These are phyloP conservation scores for Entomortierella parvispora DNA, from an alignment of 192 early-diverging fungal genomes.

Conservation along the genomic window DNA sequence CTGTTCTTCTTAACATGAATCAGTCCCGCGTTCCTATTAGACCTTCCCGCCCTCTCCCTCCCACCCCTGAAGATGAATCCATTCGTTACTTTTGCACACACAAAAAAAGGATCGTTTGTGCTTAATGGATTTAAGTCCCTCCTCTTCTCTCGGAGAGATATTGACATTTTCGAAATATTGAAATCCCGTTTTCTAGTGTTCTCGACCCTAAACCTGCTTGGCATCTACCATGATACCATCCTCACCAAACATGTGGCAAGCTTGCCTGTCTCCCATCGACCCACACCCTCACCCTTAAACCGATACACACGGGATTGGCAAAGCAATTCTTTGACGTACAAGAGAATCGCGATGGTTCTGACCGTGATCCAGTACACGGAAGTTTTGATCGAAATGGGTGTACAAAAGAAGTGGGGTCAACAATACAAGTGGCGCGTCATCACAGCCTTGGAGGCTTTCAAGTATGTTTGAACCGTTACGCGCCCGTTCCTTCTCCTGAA, in stretches of 20 bases:
- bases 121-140: too few relatives aligned
- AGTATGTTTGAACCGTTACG: too few relatives aligned
- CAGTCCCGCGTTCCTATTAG: background rate
- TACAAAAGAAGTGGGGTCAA: slow-evolving; percentile 70
- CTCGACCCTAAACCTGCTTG: slow-evolving; percentile 80
- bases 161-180: too few relatives aligned
- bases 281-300: slow-evolving; percentile 66
- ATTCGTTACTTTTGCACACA: too few relatives aligned
- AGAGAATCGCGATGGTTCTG: slow-evolving; percentile 66
- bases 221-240: slow-evolving; percentile 89
- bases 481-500: slow-evolving; percentile 9
- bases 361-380: slow-evolving; percentile 78
- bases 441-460: slow-evolving; percentile 70
- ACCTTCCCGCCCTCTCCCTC: background rate
- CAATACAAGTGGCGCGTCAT: slow-evolving; percentile 70
- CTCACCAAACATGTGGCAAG: slow-evolving; percentile 61
- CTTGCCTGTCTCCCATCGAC: slow-evolving; percentile 49
- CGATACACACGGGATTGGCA: slow-evolving; percentile 78
- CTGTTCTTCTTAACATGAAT: background rate
- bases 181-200: too few relatives aligned
- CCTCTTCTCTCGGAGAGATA: too few relatives aligned
- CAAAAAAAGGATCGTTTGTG: too few relatives aligned
- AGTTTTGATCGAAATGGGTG: slow-evolving; percentile 82
- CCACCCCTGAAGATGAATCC: too few relatives aligned
- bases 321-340: slow-evolving; percentile 58